Base-by-base conservation (phyloP, 352 stramenopile genomes). In the Globisporangium solare region DNA sequence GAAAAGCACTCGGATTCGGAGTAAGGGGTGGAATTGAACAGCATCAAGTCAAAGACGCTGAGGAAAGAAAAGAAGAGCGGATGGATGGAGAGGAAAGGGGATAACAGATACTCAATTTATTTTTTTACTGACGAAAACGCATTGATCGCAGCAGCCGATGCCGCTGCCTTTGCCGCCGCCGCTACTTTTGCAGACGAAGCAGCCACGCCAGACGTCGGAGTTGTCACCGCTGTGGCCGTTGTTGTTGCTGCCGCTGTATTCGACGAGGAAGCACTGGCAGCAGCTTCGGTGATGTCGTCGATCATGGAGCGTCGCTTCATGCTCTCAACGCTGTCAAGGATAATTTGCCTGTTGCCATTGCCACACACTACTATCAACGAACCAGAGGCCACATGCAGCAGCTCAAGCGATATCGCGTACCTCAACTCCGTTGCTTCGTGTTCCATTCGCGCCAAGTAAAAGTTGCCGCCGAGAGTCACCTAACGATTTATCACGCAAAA, bases 401-500 rank as follows among this genome's bases (percentile, higher is more conserved):
- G 27, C 27, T 11, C 27, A 35, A 35, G 27, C 27, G 10, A 35
- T 35, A 35, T 2, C 35, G 41, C 42, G 37, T 61, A 73, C 66
- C 61, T 60, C 48, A 79, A 63, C 60, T 84, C 76, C 1, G 66
- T 66, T 1, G 72, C 65, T 47, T 89, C 79, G 40, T 74, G 72
- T 55, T 89, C 74, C 79, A 89, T 87, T 51, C 66, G 79, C 31
- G 64, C 63, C 27, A 89, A 65, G 55, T 87, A 89, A n/a, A 89
- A 89, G 41, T 85, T 80, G 47, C 79, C 74, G 21, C 61, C 61
- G 42, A 68, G 66, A 17, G 76, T 84, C 24, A 79, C 57, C 62
- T 68, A 21, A 41, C 6, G 1, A 43, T n/a, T n/a, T 13, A 43
- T 5, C 2, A 43, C 39, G 17, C 39, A 43, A 43, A 43, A 27